Evolutionary conservation across 345 rosid species (phyloP), one percentile per base, ranked within the genome.

Genomic region (Reutealis trisperma): DNA sequence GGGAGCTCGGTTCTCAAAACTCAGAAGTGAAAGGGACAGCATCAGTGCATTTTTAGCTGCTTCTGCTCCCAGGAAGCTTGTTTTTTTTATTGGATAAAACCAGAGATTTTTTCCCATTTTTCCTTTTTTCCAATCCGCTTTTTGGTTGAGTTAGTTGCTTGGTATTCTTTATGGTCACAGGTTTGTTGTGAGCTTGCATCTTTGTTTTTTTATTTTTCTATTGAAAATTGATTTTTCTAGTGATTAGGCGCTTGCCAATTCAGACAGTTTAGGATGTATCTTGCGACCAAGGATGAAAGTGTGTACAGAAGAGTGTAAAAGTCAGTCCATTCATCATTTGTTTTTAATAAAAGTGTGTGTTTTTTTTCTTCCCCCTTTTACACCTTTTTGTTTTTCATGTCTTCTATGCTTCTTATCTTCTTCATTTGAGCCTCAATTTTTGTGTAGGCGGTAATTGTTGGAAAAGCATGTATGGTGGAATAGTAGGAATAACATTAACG

Each of bases 41-140:
- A 83, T 74, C 90, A 86, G 96, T 94, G 92, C 93, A 77, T 91
- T 89, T 90, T 86, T 85, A 87, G 94, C 94, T 90, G 94, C 90
- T 87, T 91, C 93, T 90, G 93, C 87, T 86, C 95, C 91, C 90
- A 74, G 86, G 85, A 84, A 85, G 83, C 78, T 77, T 83, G 82
- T 79, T 75, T 81, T 25, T 76, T 57, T 69, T 75, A 69, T 79
- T 71, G 77, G 62, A 76, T 77, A 42, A 76, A 75, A 78, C 27
- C 62, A 70, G 59, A 78, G n/a, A 60, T 58, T 54, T 14, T 27
- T 54, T 21, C 63, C 21, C 15, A 8, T 21, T 8, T 13, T 19
- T 21, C 10, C 22, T 7, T 15, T 71, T 30, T 63, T 49, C 71
- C 77, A 79, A 79, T 76, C n/a, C 70, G 79, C 57, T 47, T 67